Percentiles rank a stretch among this genome's conserved stretches.
Conservation (phyloP, 805 yeast species). For the Kregervanrija fluxuum region DNA sequence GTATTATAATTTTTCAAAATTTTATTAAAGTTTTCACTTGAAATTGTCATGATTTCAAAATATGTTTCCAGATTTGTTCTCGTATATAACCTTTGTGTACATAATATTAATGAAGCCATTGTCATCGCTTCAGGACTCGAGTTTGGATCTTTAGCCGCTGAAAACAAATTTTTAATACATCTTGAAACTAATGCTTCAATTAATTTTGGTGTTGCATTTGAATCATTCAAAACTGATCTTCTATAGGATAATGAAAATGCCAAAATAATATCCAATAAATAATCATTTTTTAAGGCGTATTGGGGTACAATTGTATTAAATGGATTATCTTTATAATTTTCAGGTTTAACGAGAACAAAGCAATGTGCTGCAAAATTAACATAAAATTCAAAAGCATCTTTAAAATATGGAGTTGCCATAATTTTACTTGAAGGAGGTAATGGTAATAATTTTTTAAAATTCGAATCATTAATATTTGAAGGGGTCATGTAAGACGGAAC, state of each 20-base stretch:
- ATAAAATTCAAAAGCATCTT: constrained; percentile 56
- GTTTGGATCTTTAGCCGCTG: too few species aligned
- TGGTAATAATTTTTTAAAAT: too few species aligned
- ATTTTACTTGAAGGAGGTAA: too few species aligned
- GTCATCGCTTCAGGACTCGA: too few species aligned
- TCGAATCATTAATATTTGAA: too few species aligned
- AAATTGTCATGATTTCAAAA: constrained; percentile 4
- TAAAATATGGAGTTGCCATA: constrained; percentile 36
- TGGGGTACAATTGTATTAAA: constrained; percentile 55
- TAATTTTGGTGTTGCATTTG: constrained; percentile 2
- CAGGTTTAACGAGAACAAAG: constrained; percentile 57
- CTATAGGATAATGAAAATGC: constrained; percentile 39
- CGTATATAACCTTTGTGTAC: constrained; percentile 7
- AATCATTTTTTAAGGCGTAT: constrained; percentile 51
- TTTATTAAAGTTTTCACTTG: constrained; percentile 1
- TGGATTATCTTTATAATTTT: constrained; percentile 57
- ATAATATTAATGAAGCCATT: neutral
- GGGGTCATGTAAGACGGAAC: too few species aligned
- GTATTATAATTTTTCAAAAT: too few species aligned
- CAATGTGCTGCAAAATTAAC: constrained; percentile 48
- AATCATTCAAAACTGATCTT: constrained; percentile 8
- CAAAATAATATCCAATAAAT: constrained; percentile 47
- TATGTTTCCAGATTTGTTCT: constrained; percentile 3
- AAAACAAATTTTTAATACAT: constrained; percentile 5
- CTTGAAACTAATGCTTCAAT: constrained; percentile 4